Conservation (phyloP, 1,139 yeast species). For the Geotrichum candidum region DNA sequence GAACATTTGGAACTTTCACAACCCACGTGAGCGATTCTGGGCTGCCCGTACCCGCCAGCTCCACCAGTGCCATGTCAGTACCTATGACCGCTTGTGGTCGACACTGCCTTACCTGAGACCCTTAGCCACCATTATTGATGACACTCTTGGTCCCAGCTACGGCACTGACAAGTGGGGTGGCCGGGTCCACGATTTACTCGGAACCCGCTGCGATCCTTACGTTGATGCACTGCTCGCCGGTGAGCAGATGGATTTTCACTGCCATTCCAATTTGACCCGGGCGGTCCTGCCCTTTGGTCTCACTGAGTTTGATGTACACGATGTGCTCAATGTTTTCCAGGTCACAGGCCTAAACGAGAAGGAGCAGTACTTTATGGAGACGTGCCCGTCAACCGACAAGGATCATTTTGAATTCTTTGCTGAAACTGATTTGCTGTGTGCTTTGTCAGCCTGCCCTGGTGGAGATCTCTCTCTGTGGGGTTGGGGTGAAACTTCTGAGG, state of each 20-base stretch:
- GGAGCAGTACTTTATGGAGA: conserved; percentile 66
- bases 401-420: conserved; percentile 66
- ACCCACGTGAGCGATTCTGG: conserved; percentile 63
- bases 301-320: conserved; percentile 62
- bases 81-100: conserved; percentile 60
- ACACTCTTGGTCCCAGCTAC: conserved; percentile 46
- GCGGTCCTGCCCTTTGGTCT: conserved; percentile 56
- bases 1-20: conserved; percentile 56
- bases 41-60: conserved; percentile 63
- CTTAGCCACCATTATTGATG: conserved; percentile 56
- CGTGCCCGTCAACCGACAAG: conserved; percentile 53
- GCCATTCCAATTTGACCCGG: conserved; percentile 58
- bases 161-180: conserved; percentile 61
- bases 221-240: conserved; percentile 59
- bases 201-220: conserved; percentile 66
- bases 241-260: conserved; percentile 59
- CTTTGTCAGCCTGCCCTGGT: conserved; percentile 65
- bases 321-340: conserved; percentile 63
- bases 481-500: conserved; percentile 52
- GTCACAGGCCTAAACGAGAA: conserved; percentile 60
- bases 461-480: conserved; percentile 67
- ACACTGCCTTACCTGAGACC: conserved; percentile 59
- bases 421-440: conserved; percentile 58
- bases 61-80: conserved; percentile 60
- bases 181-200: conserved; percentile 58